A percentile compares a stretch with the other conserved stretches of the same genome.
Conservation (phyloP, 2,329 filamentous ascomycete species). For the Alternaria brassicicola region DNA sequence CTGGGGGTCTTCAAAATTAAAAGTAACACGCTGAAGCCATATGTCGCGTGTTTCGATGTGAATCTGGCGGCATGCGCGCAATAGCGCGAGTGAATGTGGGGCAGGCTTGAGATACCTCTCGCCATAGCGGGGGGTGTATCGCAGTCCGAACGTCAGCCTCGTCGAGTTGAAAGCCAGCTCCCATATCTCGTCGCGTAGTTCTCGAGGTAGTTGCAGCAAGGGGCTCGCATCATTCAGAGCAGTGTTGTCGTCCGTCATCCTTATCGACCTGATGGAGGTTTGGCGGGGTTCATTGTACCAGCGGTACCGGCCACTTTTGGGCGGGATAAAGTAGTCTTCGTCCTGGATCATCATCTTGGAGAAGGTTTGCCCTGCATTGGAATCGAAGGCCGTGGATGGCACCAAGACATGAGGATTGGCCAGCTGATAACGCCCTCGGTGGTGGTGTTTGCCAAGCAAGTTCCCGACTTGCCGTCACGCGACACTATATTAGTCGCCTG, state of each 20-base stretch:
- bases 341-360: slow-evolving; percentile 18
- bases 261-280: slow-evolving; percentile 1
- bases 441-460: slow-evolving; percentile 11
- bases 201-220: slow-evolving; percentile 15
- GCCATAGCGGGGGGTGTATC: slow-evolving; percentile 19
- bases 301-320: slow-evolving; percentile 10
- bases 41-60: slow-evolving; percentile 20
- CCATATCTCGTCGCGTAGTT: slow-evolving; percentile 22
- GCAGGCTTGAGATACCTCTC: slow-evolving; percentile 19
- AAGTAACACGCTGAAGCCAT: slow-evolving; percentile 18
- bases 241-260: slow-evolving; percentile 4
- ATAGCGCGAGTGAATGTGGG: slow-evolving; percentile 19
- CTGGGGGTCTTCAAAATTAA: slow-evolving; percentile 21
- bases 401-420: slow-evolving; percentile 13
- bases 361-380: slow-evolving; percentile 6
- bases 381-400: slow-evolving; percentile 6
- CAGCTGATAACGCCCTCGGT: slow-evolving; percentile 11
- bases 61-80: slow-evolving; percentile 19
- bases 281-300: slow-evolving; percentile 12
- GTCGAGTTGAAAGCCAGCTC: slow-evolving; percentile 20
- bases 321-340: slow-evolving; percentile 16
- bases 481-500: slow-evolving; percentile 14
- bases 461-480: slow-evolving; percentile 13
- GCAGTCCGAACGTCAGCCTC: slow-evolving; percentile 20
- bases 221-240: slow-evolving; percentile 9